Base-by-base conservation (phyloP, 345 rosid species). In the Sonneratia caseolaris region DNA sequence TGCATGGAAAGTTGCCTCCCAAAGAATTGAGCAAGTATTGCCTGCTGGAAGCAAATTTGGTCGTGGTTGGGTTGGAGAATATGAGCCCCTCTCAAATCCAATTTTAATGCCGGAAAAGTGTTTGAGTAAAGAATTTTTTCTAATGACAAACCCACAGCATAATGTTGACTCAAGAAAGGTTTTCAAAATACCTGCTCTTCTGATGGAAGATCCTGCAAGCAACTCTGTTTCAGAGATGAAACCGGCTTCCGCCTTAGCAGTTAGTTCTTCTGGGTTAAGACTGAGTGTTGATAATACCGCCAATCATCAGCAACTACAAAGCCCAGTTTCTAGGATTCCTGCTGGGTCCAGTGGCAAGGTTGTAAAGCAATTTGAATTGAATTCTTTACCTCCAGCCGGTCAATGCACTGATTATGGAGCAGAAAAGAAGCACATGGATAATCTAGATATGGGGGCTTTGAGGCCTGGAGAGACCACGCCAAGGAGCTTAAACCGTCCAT, bases 41-140 rank as follows among this genome's bases (percentile, higher is more conserved):
- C 95, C 92, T 71, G 70, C 81, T 65, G 96, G 86, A 37, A 81
- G 78, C 76, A 85, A 92, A 80, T 91, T 81, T 77, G 97, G 97
- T 64, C 89, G 85, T 62, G 97, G 97, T 38, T 91, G 97, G 97
- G 97, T 91, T 56, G 93, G 86, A 71, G 97, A 91, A 73, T 91
- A 91, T 53, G 95, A 91, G 77, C 97, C 98, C 3, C 89, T 89
- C 75, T 89, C 97, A 68, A 85, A 90, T 32, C 90, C 97, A n/a
- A 86, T 93, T 72, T 81, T 90, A 79, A 73, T 84, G 79, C 70
- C 83, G 62, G 92, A 88, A 70, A 79, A 71, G 66, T 73, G 79
- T 79, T 56, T 71, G 15, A 81, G 68, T 59, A 87, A 84, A 78
- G 87, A 82, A 73, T 74, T 80, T 70, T 68, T 77, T 43, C n/a